phyloP scores from a whole-genome alignment of 2,329 filamentous ascomycete genomes.

The Penicillium brevicompactum region DNA sequence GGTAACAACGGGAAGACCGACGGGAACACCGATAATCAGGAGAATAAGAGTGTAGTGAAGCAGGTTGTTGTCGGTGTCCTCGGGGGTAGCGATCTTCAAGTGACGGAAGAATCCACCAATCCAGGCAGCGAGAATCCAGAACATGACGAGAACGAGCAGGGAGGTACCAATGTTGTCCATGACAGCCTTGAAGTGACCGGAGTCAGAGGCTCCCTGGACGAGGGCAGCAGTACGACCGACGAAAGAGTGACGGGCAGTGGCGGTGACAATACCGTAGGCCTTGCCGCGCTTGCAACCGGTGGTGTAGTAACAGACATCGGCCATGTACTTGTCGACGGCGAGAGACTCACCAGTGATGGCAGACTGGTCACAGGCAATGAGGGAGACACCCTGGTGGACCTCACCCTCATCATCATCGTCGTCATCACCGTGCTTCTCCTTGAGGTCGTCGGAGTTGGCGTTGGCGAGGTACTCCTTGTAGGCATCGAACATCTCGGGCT shows the following conservation, averaged over 20 bases:
- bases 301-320: conserved; percentile 75
- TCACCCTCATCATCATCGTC: conserved; percentile 59
- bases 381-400: conserved; percentile 63
- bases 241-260: conserved; percentile 71
- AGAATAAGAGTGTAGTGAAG: conserved; percentile 70
- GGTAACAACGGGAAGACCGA: conserved; percentile 77
- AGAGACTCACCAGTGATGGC: conserved; percentile 81
- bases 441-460: conserved; percentile 62
- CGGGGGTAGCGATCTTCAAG: conserved; percentile 56
- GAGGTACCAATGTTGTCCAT: conserved; percentile 79
- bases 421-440: conserved; percentile 60
- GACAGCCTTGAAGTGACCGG: conserved; percentile 79
- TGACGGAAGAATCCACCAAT: conserved; percentile 78
- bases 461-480: conserved; percentile 67
- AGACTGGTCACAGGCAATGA: conserved; percentile 75
- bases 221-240: conserved; percentile 74
- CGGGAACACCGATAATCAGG: conserved; percentile 76
- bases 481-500: conserved; percentile 66
- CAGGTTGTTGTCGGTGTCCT: conserved; percentile 63
- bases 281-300: conserved; percentile 80
- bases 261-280: conserved; percentile 68
- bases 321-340: conserved; percentile 64
- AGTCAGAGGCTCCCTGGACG: conserved; percentile 73
- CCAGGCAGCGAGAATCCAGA: conserved; percentile 74
- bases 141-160: conserved; percentile 74